These are phyloP conservation scores for Anthracocystis panici-leucophaei DNA, from an alignment of 1,284 basidiomycete genomes.

Conservation along the genomic window DNA sequence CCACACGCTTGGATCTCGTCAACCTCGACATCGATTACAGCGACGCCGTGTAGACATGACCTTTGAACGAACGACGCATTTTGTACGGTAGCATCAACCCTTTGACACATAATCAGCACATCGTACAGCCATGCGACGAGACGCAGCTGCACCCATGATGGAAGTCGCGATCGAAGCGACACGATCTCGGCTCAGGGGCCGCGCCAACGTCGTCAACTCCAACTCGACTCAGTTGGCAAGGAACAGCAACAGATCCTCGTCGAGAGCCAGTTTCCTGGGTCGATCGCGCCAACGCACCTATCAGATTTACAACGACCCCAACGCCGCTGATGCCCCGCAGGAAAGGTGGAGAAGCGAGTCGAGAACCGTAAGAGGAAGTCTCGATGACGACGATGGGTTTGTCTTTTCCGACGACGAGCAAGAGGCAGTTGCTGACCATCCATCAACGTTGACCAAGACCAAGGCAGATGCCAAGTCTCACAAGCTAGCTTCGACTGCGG, in stretches of 20 bases:
- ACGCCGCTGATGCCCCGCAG: background rate
- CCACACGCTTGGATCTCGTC: background rate
- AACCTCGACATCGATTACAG: background rate
- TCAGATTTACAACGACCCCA: constrained; percentile 25
- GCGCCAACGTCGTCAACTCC: constrained; percentile 27
- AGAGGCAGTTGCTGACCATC: background rate
- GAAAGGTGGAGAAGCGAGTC: constrained; percentile 41
- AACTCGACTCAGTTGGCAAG: constrained; percentile 14
- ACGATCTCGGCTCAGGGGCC: constrained; percentile 30
- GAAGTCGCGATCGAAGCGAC: constrained; percentile 22
- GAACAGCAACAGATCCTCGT: constrained; percentile 30
- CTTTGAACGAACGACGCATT: background rate
- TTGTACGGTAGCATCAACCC: too few species aligned
- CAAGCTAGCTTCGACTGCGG: constrained; percentile 21
- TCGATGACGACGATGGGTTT: constrained; percentile 37
- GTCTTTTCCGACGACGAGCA: constrained; percentile 42
- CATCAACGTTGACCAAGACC: background rate
- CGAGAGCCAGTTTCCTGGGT: constrained; percentile 45
- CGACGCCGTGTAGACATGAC: background rate
- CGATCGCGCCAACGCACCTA: constrained; percentile 43
- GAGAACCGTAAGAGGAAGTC: constrained; percentile 36
- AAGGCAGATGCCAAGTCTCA: background rate
- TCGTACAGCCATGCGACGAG: constrained; percentile 6
- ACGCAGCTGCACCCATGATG: constrained; percentile 11
- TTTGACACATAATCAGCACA: background rate